These are phyloP conservation scores for Stagonosporopsis vannaccii DNA, from an alignment of 2,329 filamentous ascomycete genomes.

Conservation along the genomic window DNA sequence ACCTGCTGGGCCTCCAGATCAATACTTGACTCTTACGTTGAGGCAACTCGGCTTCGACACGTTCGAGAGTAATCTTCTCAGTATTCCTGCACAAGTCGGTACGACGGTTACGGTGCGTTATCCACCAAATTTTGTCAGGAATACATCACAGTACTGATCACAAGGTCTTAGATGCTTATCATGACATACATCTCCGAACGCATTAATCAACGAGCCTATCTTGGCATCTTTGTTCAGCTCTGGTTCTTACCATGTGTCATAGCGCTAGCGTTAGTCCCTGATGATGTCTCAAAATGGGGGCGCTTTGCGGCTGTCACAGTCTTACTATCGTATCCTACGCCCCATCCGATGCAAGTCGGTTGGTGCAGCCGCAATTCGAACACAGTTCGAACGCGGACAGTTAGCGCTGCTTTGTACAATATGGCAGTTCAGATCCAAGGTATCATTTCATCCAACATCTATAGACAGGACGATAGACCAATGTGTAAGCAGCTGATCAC, in stretches of 20 bases:
- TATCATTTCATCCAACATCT: neutral
- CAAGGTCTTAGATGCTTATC: neutral
- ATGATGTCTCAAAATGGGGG: neutral
- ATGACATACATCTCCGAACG: neutral
- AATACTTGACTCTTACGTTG: neutral
- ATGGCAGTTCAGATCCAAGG: neutral
- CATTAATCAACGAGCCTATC: neutral
- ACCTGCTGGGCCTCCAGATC: neutral
- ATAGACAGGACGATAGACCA: neutral
- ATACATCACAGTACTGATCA: neutral
- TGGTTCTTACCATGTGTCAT: neutral
- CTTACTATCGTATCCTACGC: neutral
- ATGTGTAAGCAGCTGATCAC: neutral
- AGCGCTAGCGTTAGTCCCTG: neutral
- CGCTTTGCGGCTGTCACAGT: neutral
- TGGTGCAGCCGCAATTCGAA: neutral
- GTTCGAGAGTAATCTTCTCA: no score
- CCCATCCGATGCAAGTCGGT: neutral
- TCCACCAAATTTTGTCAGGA: neutral
- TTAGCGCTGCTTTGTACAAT: neutral
- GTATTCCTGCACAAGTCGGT: neutral
- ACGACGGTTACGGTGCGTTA: neutral
- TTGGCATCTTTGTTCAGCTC: neutral
- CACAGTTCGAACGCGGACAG: neutral
- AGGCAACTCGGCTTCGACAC: no score